Percentiles rank a stretch among this genome's conserved stretches.
phyloP scores from a whole-genome alignment of 768 basidiomycete species.

The Psilocybe subaeruginosa region DNA sequence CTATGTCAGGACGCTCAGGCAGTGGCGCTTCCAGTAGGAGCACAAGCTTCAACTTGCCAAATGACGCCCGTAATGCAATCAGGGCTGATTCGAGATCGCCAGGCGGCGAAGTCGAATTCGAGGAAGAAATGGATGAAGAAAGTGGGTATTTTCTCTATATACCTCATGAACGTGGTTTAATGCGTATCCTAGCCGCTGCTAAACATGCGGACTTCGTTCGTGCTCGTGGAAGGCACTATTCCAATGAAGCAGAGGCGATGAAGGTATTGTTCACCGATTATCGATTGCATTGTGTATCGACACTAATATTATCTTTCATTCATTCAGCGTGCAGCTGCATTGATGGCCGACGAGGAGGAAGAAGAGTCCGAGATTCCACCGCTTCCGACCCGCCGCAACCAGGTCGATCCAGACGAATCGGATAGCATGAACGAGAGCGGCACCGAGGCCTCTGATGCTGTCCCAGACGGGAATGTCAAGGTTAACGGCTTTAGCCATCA shows the following conservation, averaged over 20 bases:
- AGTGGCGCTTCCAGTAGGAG: conserved; percentile 75
- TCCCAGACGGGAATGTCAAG: conserved; percentile 13
- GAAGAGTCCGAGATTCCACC: conserved; percentile 30
- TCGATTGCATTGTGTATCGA: not conserved
- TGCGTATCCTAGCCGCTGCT: conserved; percentile 57
- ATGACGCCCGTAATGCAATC: conserved; percentile 65
- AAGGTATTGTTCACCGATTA: conserved; percentile 56
- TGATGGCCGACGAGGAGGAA: conserved; percentile 70
- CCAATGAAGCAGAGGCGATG: conserved; percentile 92
- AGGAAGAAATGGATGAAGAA: conserved; percentile 90
- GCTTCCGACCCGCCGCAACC: conserved; percentile 20
- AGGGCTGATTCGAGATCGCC: conserved; percentile 56
- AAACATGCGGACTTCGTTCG: conserved; percentile 84
- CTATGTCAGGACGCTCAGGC: conserved; percentile 57
- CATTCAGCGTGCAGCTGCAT: conserved; percentile 60
- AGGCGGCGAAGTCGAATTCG: conserved; percentile 72
- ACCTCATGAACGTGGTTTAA: not conserved
- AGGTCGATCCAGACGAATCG: conserved; percentile 23
- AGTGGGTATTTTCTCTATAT: conserved; percentile 45
- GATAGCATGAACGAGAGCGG: conserved; percentile 20
- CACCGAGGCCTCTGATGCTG: conserved; percentile 15
- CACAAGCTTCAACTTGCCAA: conserved; percentile 82
- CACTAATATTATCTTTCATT: not conserved
- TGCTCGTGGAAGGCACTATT: conserved; percentile 84
- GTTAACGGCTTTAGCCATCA: conserved; percentile 32